A percentile compares a stretch with the other conserved stretches of the same genome.
phyloP scores from a whole-genome alignment of 495 filamentous ascomycete genomes.

The Penicillium ochrochloron region DNA sequence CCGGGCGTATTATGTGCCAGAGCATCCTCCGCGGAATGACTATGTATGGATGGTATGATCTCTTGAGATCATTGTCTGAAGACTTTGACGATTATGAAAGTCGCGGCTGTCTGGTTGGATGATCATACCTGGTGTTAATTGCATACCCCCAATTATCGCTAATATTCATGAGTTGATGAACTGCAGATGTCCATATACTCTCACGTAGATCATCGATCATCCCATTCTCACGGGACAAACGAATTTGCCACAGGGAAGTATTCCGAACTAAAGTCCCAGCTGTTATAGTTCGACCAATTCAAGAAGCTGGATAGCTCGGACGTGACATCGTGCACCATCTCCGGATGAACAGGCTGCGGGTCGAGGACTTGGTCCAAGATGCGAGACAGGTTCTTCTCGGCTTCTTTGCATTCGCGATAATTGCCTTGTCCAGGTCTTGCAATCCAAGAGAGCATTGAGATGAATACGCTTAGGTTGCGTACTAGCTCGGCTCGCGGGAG shows the following conservation, averaged over 20 bases:
- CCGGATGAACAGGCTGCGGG: slow-evolving; percentile 39
- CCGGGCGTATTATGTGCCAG: slow-evolving; percentile 43
- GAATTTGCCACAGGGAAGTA: slow-evolving; percentile 34
- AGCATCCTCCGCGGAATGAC: slow-evolving; percentile 39
- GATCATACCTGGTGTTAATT: not conserved
- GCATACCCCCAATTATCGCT: not conserved
- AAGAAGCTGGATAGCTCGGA: slow-evolving; percentile 43
- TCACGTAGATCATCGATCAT: slow-evolving; percentile 4
- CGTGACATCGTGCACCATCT: slow-evolving; percentile 39
- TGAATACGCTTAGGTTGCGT: slow-evolving; percentile 66
- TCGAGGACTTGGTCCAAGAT: slow-evolving; percentile 50
- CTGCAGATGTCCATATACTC: not conserved
- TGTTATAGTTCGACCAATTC: slow-evolving; percentile 45
- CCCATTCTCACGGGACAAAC: slow-evolving; percentile 25
- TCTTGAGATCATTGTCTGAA: slow-evolving; percentile 5
- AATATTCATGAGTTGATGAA: slow-evolving; percentile 11
- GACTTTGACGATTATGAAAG: not conserved
- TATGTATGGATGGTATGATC: slow-evolving; percentile 52
- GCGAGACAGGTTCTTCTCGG: slow-evolving; percentile 48
- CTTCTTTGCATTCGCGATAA: slow-evolving; percentile 55
- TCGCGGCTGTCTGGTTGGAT: not conserved
- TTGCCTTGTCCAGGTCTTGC: slow-evolving; percentile 57
- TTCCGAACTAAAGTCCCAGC: slow-evolving; percentile 43
- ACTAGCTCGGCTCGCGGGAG: slow-evolving; percentile 64
- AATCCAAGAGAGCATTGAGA: slow-evolving; percentile 61